A percentile compares a stretch with the other conserved stretches of the same genome.
Conservation (phyloP, 768 basidiomycete species). For the Paxillus involutus region DNA sequence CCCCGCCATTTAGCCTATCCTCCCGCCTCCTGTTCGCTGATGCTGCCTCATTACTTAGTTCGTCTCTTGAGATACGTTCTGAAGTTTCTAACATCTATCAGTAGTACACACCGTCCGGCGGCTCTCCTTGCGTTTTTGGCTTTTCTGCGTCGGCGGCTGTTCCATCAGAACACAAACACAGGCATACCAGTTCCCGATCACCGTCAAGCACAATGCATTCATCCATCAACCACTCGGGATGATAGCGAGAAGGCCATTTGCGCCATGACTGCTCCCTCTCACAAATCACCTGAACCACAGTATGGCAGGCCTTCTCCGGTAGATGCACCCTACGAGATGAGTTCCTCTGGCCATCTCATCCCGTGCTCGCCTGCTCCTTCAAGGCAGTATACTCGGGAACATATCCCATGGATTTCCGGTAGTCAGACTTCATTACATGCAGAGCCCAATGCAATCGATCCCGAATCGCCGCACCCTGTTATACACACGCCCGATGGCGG, state of each 20-base stretch:
- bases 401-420: slow-evolving; percentile 5
- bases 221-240: background rate
- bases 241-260: slow-evolving; percentile 1
- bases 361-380: slow-evolving; percentile 13
- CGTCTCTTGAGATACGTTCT: slow-evolving; percentile 3
- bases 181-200: background rate
- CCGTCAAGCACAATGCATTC: background rate
- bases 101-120: background rate
- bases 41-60: too few species aligned
- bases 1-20: too few species aligned
- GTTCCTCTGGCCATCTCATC: slow-evolving; percentile 16
- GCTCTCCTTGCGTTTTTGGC: slow-evolving; percentile 1
- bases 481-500: background rate
- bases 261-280: slow-evolving; percentile 15
- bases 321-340: slow-evolving; percentile 13
- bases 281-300: background rate
- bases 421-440: slow-evolving; percentile 16
- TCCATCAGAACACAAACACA: background rate
- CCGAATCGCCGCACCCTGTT: background rate
- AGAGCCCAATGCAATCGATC: slow-evolving; percentile 11
- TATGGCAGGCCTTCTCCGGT: slow-evolving; percentile 5
- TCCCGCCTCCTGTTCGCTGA: too few species aligned
- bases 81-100: slow-evolving; percentile 1
- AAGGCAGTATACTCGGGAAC: too few species aligned
- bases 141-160: slow-evolving; percentile 1